These are phyloP conservation scores for Escovopsis sp. DNA, from an alignment of 2,329 filamentous ascomycete species.

Conservation along the genomic window DNA sequence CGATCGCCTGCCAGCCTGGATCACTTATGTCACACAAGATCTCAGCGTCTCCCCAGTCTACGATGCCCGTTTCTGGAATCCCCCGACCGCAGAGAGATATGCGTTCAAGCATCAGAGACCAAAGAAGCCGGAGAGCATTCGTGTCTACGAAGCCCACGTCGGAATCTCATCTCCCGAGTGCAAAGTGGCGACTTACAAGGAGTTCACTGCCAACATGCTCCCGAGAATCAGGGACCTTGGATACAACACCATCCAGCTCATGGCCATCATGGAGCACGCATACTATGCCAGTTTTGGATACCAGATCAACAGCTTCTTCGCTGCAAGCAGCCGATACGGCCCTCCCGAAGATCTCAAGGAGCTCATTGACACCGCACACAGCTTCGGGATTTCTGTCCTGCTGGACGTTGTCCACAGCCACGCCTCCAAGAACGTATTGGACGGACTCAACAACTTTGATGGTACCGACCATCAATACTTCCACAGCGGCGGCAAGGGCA, in stretches of 20 bases:
- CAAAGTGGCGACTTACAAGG: slow-evolving; percentile 85
- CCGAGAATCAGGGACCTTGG: slow-evolving; percentile 80
- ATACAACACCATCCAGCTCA: slow-evolving; percentile 95
- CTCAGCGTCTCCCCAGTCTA: slow-evolving; percentile 79
- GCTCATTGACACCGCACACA: slow-evolving; percentile 86
- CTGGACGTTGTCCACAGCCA: slow-evolving; percentile 96
- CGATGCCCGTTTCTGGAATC: slow-evolving; percentile 96
- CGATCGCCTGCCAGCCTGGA: slow-evolving; percentile 90
- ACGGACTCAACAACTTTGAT: slow-evolving; percentile 92
- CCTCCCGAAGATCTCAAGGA: slow-evolving; percentile 91
- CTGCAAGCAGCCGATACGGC: slow-evolving; percentile 89
- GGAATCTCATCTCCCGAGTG: slow-evolving; percentile 89
- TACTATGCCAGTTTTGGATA: slow-evolving; percentile 99
- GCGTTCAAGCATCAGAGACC: slow-evolving; percentile 72
- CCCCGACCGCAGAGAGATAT: slow-evolving; percentile 61
- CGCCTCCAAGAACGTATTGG: slow-evolving; percentile 91
- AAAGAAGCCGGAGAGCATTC: slow-evolving; percentile 68
- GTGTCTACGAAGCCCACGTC: slow-evolving; percentile 97
- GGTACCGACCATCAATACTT: slow-evolving; percentile 93
- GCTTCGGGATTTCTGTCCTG: slow-evolving; percentile 78
- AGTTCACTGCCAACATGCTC: slow-evolving; percentile 86
- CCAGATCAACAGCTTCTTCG: slow-evolving; percentile 98
- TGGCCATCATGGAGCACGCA: slow-evolving; percentile 98
- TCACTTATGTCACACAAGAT: slow-evolving; percentile 93
- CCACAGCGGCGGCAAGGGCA: slow-evolving; percentile 70